Evolutionary conservation across 352 stramenopile species (phyloP).

Genomic region (Blastocystis sp.): DNA sequence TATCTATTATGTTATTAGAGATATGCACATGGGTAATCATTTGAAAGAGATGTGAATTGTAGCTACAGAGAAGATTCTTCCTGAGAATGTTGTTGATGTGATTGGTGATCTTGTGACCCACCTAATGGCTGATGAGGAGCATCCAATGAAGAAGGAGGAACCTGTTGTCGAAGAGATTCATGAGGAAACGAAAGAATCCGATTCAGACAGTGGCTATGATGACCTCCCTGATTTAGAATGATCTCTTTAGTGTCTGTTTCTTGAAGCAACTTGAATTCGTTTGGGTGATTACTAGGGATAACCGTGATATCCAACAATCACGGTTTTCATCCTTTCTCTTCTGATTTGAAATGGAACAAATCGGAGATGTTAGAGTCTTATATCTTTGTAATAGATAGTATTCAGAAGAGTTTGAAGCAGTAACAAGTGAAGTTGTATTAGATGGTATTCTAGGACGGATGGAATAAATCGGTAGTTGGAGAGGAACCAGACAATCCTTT

Average conservation of each 20-base stretch:
- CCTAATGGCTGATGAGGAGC: slow-evolving; percentile 24
- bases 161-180: slow-evolving; percentile 27
- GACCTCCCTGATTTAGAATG: slow-evolving; percentile 51
- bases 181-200: not conserved
- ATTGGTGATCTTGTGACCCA: slow-evolving; percentile 41
- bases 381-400: not conserved
- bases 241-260: not conserved
- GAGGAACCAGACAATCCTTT: slow-evolving; percentile 19
- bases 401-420: slow-evolving; percentile 52
- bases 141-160: slow-evolving; percentile 10
- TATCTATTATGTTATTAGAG: slow-evolving; percentile 9
- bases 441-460: not conserved
- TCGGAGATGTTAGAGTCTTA: not conserved
- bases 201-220: not conserved
- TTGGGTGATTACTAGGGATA: not conserved
- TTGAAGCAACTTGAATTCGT: not conserved
- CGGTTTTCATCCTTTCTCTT: not conserved
- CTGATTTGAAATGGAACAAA: slow-evolving; percentile 49
- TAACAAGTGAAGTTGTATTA: slow-evolving; percentile 46
- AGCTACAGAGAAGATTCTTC: slow-evolving; percentile 20
- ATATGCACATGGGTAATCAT: slow-evolving; percentile 33
- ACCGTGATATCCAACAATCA: not conserved
- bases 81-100: slow-evolving; percentile 1
- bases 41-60: not conserved
- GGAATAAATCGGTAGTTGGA: not conserved